Evolutionary conservation across 75 land plant species (phyloP).

Genomic region (Larix kaempferi): DNA sequence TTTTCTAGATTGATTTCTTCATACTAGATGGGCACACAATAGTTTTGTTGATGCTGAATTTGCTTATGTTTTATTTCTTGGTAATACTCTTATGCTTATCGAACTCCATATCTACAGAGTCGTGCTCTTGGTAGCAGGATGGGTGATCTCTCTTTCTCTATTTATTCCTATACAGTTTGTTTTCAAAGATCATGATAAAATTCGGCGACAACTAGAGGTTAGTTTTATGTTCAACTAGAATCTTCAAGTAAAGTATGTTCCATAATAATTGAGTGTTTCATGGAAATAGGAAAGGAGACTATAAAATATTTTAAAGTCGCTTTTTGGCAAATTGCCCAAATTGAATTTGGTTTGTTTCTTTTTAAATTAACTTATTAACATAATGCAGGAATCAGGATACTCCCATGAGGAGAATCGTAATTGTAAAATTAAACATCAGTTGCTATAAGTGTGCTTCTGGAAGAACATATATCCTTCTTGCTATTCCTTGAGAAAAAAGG

Average conservation of each 20-base stretch:
- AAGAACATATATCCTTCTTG: too few relatives aligned
- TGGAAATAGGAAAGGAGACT: not conserved
- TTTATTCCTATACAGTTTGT: slow-evolving; percentile 75
- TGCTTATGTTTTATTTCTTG: not conserved
- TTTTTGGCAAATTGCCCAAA: too few relatives aligned
- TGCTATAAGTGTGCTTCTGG: not conserved
- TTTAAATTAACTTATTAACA: not conserved
- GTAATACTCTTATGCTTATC: not conserved
- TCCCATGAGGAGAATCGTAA: not conserved
- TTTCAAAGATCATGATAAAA: slow-evolving; percentile 61
- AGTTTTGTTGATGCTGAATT: not conserved
- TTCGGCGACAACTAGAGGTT: slow-evolving; percentile 78
- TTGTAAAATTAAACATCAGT: not conserved
- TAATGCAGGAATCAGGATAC: not conserved
- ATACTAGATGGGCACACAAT: not conserved
- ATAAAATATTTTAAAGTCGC: not conserved
- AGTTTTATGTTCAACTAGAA: not conserved
- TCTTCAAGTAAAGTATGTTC: not conserved
- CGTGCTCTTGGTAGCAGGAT: slow-evolving; percentile 61
- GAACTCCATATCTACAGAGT: slow-evolving; percentile 40
- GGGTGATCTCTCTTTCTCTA: slow-evolving; percentile 76
- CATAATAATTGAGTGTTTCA: not conserved
- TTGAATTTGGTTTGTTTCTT: too few relatives aligned
- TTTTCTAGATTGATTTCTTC: not conserved
- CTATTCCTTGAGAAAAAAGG: too few relatives aligned